Base-by-base conservation (phyloP, 208 protist species). In the Trypanosoma congolense region DNA sequence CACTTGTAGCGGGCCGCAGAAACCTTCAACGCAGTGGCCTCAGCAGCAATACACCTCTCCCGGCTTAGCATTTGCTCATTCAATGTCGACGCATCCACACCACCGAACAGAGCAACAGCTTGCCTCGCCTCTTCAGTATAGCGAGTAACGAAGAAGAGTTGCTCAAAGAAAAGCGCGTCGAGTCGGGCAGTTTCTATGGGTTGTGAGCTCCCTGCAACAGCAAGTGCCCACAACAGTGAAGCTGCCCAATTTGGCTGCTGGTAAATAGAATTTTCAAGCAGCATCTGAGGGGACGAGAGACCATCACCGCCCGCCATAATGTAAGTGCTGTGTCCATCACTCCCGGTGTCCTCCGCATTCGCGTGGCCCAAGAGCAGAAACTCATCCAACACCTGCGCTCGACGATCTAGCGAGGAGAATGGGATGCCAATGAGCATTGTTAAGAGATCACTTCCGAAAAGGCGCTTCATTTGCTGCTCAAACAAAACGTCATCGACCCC, bases 161-260 rank as follows among this genome's bases (percentile, higher is more conserved):
- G 59, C 22, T 35, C 16, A 65, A 58, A 57, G 6, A 65, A 53
- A 35, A 65, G 58, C 1, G 49, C 41, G 2, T 65, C 51, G 10
- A 65, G 25, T 19, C 28, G 29, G 2, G 35, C 41, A 25, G 22
- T 25, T n/a, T 50, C 43, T 18, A 65, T 33, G 36, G 59, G 59
- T 22, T 51, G 42, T 12, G 48, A 24, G 24, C 59, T 58, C 33
- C 43, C 50, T 22, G 43, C 43, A 4, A n/a, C 21, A 1, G 59
- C 59, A 25, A 65, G 51, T n/a, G 59, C 51, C 24, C 56, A 26
- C 22, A 65, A 38, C 18, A 65, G 28, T n/a, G 59, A 65, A 21
- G 59, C 59, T 4, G 59, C 59, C 59, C 59, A 65, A 28, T 58
- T 40, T n/a, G 59, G 59, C 10, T 65, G 30, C 2, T 36, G 29